Evolutionary conservation across 306 rosid genomes (phyloP).

Genomic region (Vicia faba): DNA sequence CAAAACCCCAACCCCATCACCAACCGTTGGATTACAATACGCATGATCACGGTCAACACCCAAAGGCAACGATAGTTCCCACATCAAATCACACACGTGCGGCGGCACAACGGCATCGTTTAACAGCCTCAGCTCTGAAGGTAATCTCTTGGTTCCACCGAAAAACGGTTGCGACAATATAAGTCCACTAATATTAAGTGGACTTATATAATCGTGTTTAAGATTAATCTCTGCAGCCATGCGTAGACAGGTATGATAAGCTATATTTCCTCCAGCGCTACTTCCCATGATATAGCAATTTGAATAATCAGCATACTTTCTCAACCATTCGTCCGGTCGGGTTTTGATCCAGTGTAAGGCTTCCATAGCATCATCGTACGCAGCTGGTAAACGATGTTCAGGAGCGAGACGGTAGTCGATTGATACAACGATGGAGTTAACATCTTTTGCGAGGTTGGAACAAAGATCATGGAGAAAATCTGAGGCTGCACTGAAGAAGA

Average conservation of each 20-base stretch:
- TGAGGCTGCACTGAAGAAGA: conserved; percentile 47
- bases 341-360: conserved; percentile 53
- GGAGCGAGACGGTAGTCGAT: conserved; percentile 58
- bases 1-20: conserved; percentile 22
- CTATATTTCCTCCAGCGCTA: conserved; percentile 58
- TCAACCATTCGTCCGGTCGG: conserved; percentile 45
- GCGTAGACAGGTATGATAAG: conserved; percentile 47
- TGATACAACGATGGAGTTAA: conserved; percentile 45
- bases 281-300: conserved; percentile 54
- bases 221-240: conserved; percentile 10
- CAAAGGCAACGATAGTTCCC: conserved; percentile 50
- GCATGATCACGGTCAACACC: conserved; percentile 55
- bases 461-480: conserved; percentile 36
- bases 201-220: neutral
- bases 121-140: conserved; percentile 41
- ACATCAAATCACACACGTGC: conserved; percentile 41
- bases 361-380: conserved; percentile 57
- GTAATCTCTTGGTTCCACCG: conserved; percentile 45
- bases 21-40: conserved; percentile 47
- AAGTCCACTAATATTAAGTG: conserved; percentile 48
- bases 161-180: conserved; percentile 53
- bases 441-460: conserved; percentile 37
- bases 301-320: conserved; percentile 42
- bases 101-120: conserved; percentile 33
- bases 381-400: conserved; percentile 50